Evolutionary conservation across 2,329 filamentous ascomycete genomes (phyloP).

Genomic region (Aspergillus tamarii): DNA sequence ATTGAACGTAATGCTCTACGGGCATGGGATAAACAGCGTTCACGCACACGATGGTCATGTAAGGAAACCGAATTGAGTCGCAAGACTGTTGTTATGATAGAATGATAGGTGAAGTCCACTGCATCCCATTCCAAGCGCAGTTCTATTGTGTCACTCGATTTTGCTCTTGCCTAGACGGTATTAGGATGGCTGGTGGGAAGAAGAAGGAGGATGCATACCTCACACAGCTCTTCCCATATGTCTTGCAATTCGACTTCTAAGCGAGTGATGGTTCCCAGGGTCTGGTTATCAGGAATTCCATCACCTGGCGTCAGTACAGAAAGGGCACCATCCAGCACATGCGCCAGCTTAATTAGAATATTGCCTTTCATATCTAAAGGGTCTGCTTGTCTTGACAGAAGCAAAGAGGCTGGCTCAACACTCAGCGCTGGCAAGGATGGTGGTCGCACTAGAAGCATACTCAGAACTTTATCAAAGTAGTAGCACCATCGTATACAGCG

Average conservation of each 20-base stretch:
- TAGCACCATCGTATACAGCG: slow-evolving; percentile 1
- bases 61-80: slow-evolving; percentile 6
- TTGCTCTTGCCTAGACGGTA: neutral
- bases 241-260: slow-evolving; percentile 3
- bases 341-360: neutral
- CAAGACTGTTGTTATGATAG: slow-evolving; percentile 5
- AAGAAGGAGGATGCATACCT: neutral
- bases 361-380: neutral
- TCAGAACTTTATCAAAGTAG: slow-evolving; percentile 5
- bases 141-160: neutral
- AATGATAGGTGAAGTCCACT: slow-evolving; percentile 5
- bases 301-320: neutral
- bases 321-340: slow-evolving; percentile 1
- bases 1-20: neutral
- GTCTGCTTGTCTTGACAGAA: neutral
- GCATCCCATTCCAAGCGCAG: slow-evolving; percentile 5
- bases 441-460: slow-evolving; percentile 3
- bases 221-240: slow-evolving; percentile 5
- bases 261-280: neutral
- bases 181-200: neutral
- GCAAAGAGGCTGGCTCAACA: neutral
- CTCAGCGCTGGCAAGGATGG: neutral
- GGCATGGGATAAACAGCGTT: slow-evolving; percentile 1
- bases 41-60: slow-evolving; percentile 1
- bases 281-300: neutral